Evolutionary conservation across 331 rosid genomes (phyloP).

Genomic region (Acacia pycnantha): DNA sequence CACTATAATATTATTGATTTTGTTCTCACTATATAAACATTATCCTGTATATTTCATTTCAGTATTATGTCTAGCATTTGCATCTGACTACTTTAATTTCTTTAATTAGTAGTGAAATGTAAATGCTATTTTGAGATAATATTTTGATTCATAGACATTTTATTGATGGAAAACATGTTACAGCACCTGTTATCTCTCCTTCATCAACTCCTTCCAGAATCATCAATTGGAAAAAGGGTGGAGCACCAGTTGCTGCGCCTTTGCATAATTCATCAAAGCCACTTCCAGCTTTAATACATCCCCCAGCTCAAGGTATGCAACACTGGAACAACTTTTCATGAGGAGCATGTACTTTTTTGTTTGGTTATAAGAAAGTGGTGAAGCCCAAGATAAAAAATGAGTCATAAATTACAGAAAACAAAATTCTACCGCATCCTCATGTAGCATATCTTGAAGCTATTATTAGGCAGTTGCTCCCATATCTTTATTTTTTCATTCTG

Average conservation of each 20-base stretch:
- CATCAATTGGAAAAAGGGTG: slow-evolving; percentile 32
- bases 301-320: slow-evolving; percentile 59
- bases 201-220: slow-evolving; percentile 48
- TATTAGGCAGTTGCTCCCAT: background rate
- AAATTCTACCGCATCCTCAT: background rate
- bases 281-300: slow-evolving; percentile 39
- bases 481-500: background rate
- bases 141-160: slow-evolving; percentile 20
- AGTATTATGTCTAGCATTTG: background rate
- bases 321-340: slow-evolving; percentile 7
- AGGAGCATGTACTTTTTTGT: slow-evolving; percentile 12
- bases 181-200: slow-evolving; percentile 62
- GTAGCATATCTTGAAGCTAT: background rate
- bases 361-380: background rate
- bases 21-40: background rate
- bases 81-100: slow-evolving; percentile 5
- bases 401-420: background rate
- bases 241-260: slow-evolving; percentile 57
- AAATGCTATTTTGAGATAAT: slow-evolving; percentile 8
- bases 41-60: background rate
- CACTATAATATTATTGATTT: background rate
- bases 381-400: background rate
- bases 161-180: slow-evolving; percentile 27
- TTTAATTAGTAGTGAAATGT: slow-evolving; percentile 10
- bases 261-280: slow-evolving; percentile 45